Evolutionary conservation across 257 asterid genomes (phyloP), one percentile per base, ranked within the genome.

Genomic region (Primulina tabacum): DNA sequence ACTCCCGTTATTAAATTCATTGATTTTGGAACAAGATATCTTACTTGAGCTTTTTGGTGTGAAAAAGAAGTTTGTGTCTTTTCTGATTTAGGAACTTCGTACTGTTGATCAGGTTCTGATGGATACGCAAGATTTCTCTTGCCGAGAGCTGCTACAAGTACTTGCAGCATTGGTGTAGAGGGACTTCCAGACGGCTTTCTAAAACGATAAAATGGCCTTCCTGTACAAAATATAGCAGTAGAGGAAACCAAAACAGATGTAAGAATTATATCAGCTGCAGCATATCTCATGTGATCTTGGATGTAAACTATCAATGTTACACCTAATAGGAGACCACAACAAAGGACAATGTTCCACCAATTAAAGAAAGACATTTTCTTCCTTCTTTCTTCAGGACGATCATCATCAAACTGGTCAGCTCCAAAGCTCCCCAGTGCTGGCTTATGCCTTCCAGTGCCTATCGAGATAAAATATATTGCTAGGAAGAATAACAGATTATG

Each of bases 391-490:
- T 61, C 70, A 0, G 86, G 87, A 65, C 90, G 93, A 58, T 86
- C 88, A 21, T 93, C 99, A 55, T 93, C 99, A 35, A 93, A 93
- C 72, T 93, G 99, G 37, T 93, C 95, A 3, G 97, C 97, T 33
- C 99, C 99, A 64, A 93, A 93, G 85, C 99, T 93, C 83, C 90
- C 96, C 10, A 93, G 77, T 1, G 95, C 80, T 1, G 99, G 96
- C 82, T 91, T 93, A 72, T 89, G 95, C 64, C 97, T 96, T 3
- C 97, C 97, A 0, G 99, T 91, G 47, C 91, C 99, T 0, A 85
- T 57, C 6, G 99, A 90, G 75, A 93, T 78, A 80, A 87, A 72
- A 80, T 93, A 93, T 28, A 93, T 81, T 0, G 95, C 95, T 0
- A 87, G 72, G 75, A 90, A 90, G 88, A 93, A 93, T 58, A 84